Percentiles rank a stretch among this genome's conserved stretches.
Conservation (phyloP, 176 grass and related monocot species). For the Paspalum notatum region DNA sequence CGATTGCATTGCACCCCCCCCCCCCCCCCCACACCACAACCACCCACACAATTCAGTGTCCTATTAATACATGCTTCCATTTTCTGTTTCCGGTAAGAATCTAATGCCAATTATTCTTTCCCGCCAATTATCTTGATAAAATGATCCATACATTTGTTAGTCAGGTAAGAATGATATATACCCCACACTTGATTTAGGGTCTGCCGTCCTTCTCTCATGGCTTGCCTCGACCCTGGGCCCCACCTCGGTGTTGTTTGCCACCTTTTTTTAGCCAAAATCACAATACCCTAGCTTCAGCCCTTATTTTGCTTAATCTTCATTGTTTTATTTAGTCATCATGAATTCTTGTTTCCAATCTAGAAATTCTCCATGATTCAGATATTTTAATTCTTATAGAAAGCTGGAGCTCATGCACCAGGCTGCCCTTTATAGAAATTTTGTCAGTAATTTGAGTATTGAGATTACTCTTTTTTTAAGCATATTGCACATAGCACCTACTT, state of each 20-base stretch:
- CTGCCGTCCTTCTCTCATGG: not conserved
- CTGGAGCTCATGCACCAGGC: too few relatives aligned
- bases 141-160: not conserved
- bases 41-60: not conserved
- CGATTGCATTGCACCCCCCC: not conserved
- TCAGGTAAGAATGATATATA: slow-evolving; percentile 3
- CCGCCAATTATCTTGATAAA: not conserved
- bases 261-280: not conserved
- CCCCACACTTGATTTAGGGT: not conserved
- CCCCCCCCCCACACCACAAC: too few relatives aligned
- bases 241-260: not conserved
- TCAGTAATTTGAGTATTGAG: not conserved
- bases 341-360: slow-evolving; percentile 17
- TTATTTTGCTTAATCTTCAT: not conserved
- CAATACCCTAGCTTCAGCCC: not conserved
- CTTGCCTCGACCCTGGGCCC: not conserved
- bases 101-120: slow-evolving; percentile 13
- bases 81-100: slow-evolving; percentile 3
- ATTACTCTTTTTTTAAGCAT: not conserved
- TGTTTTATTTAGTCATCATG: not conserved
- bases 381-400: not conserved
- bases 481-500: not conserved
- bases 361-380: not conserved
- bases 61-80: not conserved
- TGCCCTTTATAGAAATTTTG: too few relatives aligned